Conservation (phyloP, 768 basidiomycete species). For the Mycena belliarum region DNA sequence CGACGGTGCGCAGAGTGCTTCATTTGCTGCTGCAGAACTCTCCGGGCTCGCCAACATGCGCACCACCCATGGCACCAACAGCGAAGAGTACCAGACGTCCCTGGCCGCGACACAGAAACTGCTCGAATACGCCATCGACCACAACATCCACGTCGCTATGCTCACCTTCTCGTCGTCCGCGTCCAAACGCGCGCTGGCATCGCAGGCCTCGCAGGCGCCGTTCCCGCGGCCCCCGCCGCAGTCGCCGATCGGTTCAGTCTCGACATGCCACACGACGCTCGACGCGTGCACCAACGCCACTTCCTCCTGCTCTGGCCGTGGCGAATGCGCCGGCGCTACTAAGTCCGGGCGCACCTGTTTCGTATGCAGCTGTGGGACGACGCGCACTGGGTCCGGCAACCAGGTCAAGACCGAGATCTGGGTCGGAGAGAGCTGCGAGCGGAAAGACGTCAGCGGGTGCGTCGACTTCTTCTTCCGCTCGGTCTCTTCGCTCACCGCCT, state of each 20-base stretch:
- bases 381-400: conserved; percentile 49
- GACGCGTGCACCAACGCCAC: conserved; percentile 65
- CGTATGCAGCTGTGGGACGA: conserved; percentile 52
- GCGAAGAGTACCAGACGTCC: conserved; percentile 56
- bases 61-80: conserved; percentile 45
- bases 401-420: conserved; percentile 63
- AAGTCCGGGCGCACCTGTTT: conserved; percentile 61
- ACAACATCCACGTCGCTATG: conserved; percentile 50
- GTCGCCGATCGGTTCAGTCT: conserved; percentile 57
- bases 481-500: conserved; percentile 2
- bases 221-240: conserved; percentile 47
- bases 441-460: conserved; percentile 79
- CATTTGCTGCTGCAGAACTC: conserved; percentile 68
- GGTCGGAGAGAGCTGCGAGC: conserved; percentile 77
- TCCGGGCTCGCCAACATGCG: conserved; percentile 51
- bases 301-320: conserved; percentile 66
- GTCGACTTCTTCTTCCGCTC: conserved; percentile 30
- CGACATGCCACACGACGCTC: conserved; percentile 60
- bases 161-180: conserved; percentile 46
- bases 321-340: conserved; percentile 60
- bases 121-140: conserved; percentile 42
- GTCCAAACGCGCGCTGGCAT: conserved; percentile 39
- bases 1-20: conserved; percentile 46
- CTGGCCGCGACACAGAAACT: conserved; percentile 46
- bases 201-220: conserved; percentile 49